Percentiles rank a stretch among this genome's conserved stretches.
Conservation (phyloP, 352 stramenopile species). For the Pythium dissimile region DNA sequence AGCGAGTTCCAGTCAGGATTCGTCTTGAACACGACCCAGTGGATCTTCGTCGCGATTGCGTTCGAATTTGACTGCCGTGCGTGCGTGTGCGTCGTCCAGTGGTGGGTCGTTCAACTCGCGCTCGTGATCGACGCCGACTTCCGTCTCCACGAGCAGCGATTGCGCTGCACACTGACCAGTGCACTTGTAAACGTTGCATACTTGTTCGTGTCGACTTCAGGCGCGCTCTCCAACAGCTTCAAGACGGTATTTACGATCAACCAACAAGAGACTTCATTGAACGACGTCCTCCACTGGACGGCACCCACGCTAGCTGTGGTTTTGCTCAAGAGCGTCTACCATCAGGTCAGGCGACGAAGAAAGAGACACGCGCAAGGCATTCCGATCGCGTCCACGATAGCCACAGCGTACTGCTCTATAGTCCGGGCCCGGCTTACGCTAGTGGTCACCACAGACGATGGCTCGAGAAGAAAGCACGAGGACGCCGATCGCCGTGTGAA, state of each 20-base stretch:
- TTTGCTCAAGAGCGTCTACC: slow-evolving; percentile 15
- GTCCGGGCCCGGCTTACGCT: slow-evolving; percentile 19
- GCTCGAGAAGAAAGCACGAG: not conserved
- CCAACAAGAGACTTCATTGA: slow-evolving; percentile 6
- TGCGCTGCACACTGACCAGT: not conserved
- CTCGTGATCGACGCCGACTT: slow-evolving; percentile 25
- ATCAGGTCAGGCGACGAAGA: not conserved
- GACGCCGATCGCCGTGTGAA: not conserved
- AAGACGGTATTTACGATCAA: slow-evolving; percentile 10
- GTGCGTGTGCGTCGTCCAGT: slow-evolving; percentile 20
- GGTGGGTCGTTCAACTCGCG: slow-evolving; percentile 22
- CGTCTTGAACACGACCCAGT: slow-evolving; percentile 27
- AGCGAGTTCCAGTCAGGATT: slow-evolving; percentile 26
- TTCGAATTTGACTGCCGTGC: slow-evolving; percentile 21
- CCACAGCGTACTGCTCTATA: slow-evolving; percentile 18
- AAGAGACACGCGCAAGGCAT: not conserved
- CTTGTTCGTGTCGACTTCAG: slow-evolving; percentile 10
- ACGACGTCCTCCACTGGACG: slow-evolving; percentile 29
- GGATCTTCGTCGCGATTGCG: slow-evolving; percentile 9
- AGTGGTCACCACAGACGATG: not conserved
- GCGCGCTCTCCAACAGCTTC: slow-evolving; percentile 8
- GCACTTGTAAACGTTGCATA: not conserved
- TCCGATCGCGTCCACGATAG: not conserved
- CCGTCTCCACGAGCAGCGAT: slow-evolving; percentile 1
- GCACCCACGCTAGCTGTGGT: slow-evolving; percentile 24